Evolutionary conservation across 306 rosid species (phyloP), one percentile per base, ranked within the genome.

Genomic region (Hippophae rhamnoides): DNA sequence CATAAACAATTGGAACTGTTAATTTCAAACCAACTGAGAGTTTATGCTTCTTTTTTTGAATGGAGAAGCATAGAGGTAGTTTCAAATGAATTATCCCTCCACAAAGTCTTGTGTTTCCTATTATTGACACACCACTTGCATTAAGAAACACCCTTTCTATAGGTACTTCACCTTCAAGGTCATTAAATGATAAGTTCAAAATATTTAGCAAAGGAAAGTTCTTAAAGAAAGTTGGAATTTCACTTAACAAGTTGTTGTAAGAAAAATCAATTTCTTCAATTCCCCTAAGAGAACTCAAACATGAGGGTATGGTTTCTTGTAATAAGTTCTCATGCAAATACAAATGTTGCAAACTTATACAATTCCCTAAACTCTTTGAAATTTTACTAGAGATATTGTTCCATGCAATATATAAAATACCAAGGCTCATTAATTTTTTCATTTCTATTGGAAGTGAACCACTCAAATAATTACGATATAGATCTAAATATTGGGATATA

Each of bases 161-260:
- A 1, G 70, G 72, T 8, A 76, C 47, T 18, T 69, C 65, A 6
- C 72, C 81, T 60, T 74, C 66, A 3, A 76, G 47, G 10, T 64
- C 25, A 44, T 76, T 76, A 25, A 50, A 64, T 1, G 81, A 76
- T 1, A 76, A 47, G 47, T 76, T 42, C 41, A 72, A 45, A 27
- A 18, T 11, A 0, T 7, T 31, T 57, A 64, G 12, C 8, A 25
- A 18, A 6, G 0, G 0, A 4, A 76, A 52, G 1, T n/a, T 11
- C 27, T 23, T 41, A 40, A 76, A 54, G 52, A 7, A 48, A 0
- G 14, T 0, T 13, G 81, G 81, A 26, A 68, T 63, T 41, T 6
- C 0, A 0, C 77, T 71, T 6, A 66, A 14, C 26, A 76, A 45
- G 38, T 68, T 63, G 62, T 76, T 76, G 38, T 25, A 47, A 9